A percentile compares a stretch with the other conserved stretches of the same genome.
Evolutionary conservation across 495 filamentous ascomycete species (phyloP).

Genomic region (Cenococcum geophilum): DNA sequence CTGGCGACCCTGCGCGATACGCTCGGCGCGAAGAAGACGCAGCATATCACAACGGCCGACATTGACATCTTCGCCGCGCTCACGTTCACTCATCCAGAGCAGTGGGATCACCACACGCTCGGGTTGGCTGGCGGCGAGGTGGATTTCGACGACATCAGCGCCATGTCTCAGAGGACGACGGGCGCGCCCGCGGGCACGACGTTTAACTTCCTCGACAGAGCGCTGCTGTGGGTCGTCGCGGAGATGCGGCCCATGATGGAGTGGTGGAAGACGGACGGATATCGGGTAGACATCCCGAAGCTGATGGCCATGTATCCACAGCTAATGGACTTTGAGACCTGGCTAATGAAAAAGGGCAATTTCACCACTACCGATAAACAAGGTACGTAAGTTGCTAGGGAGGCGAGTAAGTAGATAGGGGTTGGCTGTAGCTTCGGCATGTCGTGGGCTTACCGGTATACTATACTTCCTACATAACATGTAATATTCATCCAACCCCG

Average conservation of each 20-base stretch:
- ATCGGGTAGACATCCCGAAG: slow-evolving; percentile 49
- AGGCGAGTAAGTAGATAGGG: too few species aligned
- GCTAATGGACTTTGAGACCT: slow-evolving; percentile 52
- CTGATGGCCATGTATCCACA: slow-evolving; percentile 42
- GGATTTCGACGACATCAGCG: slow-evolving; percentile 43
- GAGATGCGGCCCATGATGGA: slow-evolving; percentile 54
- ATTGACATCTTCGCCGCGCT: slow-evolving; percentile 58
- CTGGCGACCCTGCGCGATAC: slow-evolving; percentile 45
- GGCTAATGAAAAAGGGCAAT: slow-evolving; percentile 52
- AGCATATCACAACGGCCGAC: slow-evolving; percentile 51
- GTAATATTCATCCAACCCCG: background rate
- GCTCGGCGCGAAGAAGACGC: slow-evolving; percentile 45
- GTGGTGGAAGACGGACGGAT: slow-evolving; percentile 56
- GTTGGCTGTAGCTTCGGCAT: too few species aligned
- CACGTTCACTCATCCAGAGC: slow-evolving; percentile 46
- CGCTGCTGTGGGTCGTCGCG: slow-evolving; percentile 41
- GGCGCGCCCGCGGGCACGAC: slow-evolving; percentile 33
- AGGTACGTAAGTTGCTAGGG: too few species aligned
- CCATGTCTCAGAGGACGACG: slow-evolving; percentile 44
- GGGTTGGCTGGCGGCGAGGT: slow-evolving; percentile 54
- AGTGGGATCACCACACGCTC: slow-evolving; percentile 43
- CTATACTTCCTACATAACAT: background rate
- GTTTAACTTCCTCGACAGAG: slow-evolving; percentile 26
- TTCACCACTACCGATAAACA: too few species aligned
- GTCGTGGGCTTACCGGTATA: too few species aligned